These are phyloP conservation scores for Podila epigama DNA, from an alignment of 192 early-diverging fungal species.

Conservation along the genomic window DNA sequence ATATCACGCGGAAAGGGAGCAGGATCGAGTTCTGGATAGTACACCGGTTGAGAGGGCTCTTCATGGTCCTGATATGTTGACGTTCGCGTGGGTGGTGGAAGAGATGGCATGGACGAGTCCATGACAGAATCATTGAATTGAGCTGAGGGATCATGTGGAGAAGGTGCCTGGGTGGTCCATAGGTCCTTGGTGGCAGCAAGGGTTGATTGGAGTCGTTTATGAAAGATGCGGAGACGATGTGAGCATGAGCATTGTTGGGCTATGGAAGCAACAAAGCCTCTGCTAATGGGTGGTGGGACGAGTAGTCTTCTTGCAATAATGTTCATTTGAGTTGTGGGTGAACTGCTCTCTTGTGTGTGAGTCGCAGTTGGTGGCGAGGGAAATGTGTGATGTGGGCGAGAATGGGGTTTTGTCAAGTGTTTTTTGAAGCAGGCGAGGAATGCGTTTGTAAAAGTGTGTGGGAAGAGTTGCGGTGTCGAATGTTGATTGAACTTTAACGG, in stretches of 20 bases:
- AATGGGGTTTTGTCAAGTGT: background rate
- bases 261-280: no score
- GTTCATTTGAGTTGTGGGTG: background rate
- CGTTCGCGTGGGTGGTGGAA: background rate
- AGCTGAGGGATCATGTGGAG: no score
- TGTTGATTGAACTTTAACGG: no score
- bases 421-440: background rate
- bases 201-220: no score
- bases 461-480: no score
- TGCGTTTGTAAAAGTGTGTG: background rate
- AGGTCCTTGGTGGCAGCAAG: no score
- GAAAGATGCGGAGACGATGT: no score
- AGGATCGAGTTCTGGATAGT: constrained; percentile 14
- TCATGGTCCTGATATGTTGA: constrained; percentile 25
- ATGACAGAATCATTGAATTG: no score
- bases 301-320: background rate
- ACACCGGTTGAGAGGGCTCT: background rate
- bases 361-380: background rate
- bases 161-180: no score
- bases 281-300: no score
- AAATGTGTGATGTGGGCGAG: background rate
- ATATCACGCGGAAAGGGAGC: constrained; percentile 39
- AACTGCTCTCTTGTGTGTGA: background rate
- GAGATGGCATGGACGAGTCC: background rate
- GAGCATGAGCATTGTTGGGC: no score